A percentile compares a stretch with the other conserved stretches of the same genome.
phyloP scores from a whole-genome alignment of 1,139 yeast species.

The Pichia terricola region DNA sequence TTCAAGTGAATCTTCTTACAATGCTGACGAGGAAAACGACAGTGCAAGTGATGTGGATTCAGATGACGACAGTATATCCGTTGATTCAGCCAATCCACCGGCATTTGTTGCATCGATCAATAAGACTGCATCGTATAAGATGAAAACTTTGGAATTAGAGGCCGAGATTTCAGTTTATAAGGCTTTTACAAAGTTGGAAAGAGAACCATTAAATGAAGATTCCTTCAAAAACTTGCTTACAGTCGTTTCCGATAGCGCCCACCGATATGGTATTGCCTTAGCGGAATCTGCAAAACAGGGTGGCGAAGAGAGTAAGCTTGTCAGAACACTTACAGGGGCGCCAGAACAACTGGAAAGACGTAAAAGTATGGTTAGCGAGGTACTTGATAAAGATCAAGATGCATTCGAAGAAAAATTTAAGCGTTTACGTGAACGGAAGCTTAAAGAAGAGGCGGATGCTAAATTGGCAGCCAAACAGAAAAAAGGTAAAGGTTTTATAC shows the following conservation, averaged over 20 bases:
- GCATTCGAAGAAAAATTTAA: conserved; percentile 9
- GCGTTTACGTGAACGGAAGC: conserved; percentile 7
- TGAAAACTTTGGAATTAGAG: conserved; percentile 15
- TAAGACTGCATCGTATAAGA: conserved; percentile 13
- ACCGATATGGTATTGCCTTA: conserved; percentile 23
- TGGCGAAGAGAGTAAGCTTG: conserved; percentile 24
- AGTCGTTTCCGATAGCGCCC: conserved; percentile 24
- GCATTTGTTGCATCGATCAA: conserved; percentile 7
- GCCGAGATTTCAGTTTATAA: conserved; percentile 20
- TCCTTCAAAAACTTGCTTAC: conserved; percentile 22
- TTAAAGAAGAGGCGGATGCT: conserved; percentile 2
- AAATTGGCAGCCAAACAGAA: background rate
- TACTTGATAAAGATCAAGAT: conserved; percentile 2
- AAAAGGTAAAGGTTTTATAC: background rate
- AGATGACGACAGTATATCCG: conserved; percentile 2
- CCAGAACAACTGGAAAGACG: conserved; percentile 18
- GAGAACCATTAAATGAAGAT: conserved; percentile 17
- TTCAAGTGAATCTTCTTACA: background rate
- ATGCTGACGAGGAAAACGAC: background rate
- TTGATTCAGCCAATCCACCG: conserved; percentile 13
- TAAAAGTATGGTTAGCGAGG: conserved; percentile 12
- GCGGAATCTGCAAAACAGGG: conserved; percentile 26
- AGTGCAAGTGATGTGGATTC: background rate
- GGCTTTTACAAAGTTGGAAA: conserved; percentile 16
- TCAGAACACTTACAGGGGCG: conserved; percentile 26